A percentile compares a stretch with the other conserved stretches of the same genome.
These are phyloP conservation scores for Fusarium sp. DNA, from an alignment of 2,329 filamentous ascomycete species.

Conservation along the genomic window DNA sequence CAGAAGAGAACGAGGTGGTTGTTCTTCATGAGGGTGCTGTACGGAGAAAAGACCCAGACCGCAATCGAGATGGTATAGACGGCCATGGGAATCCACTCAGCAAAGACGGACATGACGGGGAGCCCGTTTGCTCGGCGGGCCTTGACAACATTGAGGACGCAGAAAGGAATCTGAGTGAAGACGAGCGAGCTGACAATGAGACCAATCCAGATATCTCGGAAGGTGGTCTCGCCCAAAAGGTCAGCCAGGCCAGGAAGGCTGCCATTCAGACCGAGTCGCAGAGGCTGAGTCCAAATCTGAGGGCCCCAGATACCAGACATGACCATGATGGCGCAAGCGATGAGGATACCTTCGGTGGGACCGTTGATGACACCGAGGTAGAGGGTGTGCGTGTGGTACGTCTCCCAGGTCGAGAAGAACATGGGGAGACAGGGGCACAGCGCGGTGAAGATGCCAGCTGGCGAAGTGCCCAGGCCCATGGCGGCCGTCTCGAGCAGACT, in stretches of 20 bases:
- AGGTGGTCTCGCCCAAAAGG: conserved; percentile 76
- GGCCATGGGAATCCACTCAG: conserved; percentile 93
- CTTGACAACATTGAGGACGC: conserved; percentile 85
- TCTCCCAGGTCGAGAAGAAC: conserved; percentile 99
- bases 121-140: conserved; percentile 79
- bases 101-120: conserved; percentile 83
- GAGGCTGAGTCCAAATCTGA: conserved; percentile 83
- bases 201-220: conserved; percentile 89
- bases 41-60: conserved; percentile 90
- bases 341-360: conserved; percentile 92
- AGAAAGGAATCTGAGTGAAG: conserved; percentile 85
- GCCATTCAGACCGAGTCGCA: conserved; percentile 75
- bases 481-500: conserved; percentile 92
- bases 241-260: conserved; percentile 63
- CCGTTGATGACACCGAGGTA: conserved; percentile 98
- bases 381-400: conserved; percentile 96
- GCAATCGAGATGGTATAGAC: conserved; percentile 81
- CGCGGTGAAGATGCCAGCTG: conserved; percentile 89
- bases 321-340: conserved; percentile 88
- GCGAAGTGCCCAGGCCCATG: conserved; percentile 88
- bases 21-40: conserved; percentile 82
- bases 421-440: conserved; percentile 93
- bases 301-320: conserved; percentile 90
- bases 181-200: conserved; percentile 75
- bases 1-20: conserved; percentile 95